Conservation (phyloP, 805 yeast genomes). For the Cephaloascus albidus region DNA sequence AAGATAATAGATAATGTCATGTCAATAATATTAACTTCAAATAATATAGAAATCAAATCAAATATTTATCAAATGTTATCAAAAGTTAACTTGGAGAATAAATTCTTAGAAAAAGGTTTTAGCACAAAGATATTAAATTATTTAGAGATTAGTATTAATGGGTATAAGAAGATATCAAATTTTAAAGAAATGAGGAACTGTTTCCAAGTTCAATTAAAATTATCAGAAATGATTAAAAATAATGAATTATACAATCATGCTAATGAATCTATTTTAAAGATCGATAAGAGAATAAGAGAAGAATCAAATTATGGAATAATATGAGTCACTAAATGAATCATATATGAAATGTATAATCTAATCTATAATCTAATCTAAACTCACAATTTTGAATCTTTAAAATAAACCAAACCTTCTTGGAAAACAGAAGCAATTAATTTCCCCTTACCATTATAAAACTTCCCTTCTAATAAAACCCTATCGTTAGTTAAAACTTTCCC, state of each 20-base stretch:
- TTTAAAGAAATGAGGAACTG: slow-evolving; percentile 27
- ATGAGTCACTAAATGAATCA: neutral
- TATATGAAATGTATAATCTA: neutral
- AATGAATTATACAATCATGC: slow-evolving; percentile 22
- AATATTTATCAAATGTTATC: slow-evolving; percentile 11
- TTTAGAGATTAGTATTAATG: slow-evolving; percentile 32
- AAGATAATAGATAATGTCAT: slow-evolving; percentile 28
- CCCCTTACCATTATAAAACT: slow-evolving; percentile 40
- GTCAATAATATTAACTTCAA: slow-evolving; percentile 33
- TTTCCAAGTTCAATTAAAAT: slow-evolving; percentile 25
- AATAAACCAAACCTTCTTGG: slow-evolving; percentile 52
- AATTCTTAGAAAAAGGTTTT: too few species aligned
- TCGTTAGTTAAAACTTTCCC: slow-evolving; percentile 41
- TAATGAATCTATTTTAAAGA: slow-evolving; percentile 13
- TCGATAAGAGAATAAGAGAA: slow-evolving; percentile 16
- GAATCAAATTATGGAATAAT: slow-evolving; percentile 14
- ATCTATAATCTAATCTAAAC: neutral
- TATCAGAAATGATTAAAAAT: slow-evolving; percentile 22
- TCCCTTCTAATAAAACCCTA: slow-evolving; percentile 48
- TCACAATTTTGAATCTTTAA: slow-evolving; percentile 7
- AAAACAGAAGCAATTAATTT: slow-evolving; percentile 48
- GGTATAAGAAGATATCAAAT: slow-evolving; percentile 29
- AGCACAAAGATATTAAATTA: slow-evolving; percentile 16
- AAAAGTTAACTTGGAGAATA: slow-evolving; percentile 14
- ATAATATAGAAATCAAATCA: slow-evolving; percentile 27